These are phyloP conservation scores for Penicillium sp. DNA, from an alignment of 2,329 filamentous ascomycete genomes.

Conservation along the genomic window DNA sequence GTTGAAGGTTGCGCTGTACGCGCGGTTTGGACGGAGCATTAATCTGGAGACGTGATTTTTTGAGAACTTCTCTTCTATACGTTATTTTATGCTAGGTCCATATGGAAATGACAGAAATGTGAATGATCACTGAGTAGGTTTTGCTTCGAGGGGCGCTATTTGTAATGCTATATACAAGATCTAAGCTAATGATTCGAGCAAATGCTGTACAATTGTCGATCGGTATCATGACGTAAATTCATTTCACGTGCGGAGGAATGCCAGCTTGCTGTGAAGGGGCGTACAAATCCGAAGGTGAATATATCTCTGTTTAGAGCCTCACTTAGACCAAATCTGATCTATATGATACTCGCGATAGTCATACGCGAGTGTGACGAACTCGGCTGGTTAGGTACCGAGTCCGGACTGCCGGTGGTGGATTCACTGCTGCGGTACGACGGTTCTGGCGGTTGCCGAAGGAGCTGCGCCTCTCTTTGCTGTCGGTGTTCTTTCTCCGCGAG, in stretches of 20 bases:
- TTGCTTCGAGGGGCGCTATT: not conserved
- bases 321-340: constrained; percentile 18
- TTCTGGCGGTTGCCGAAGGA: constrained; percentile 26
- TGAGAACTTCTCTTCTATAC: not conserved
- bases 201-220: constrained; percentile 1
- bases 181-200: not conserved
- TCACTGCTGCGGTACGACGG: constrained; percentile 29
- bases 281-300: constrained; percentile 3
- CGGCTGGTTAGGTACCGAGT: constrained; percentile 31
- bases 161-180: constrained; percentile 11
- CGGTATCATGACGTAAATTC: constrained; percentile 9
- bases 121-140: not conserved
- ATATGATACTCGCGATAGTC: constrained; percentile 54
- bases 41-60: constrained; percentile 80
- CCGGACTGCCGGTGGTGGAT: constrained; percentile 26
- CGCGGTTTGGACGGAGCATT: constrained; percentile 93
- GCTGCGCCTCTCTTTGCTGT: constrained; percentile 42
- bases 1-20: constrained; percentile 91
- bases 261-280: not conserved
- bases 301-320: not conserved
- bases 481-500: constrained; percentile 51
- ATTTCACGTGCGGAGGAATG: constrained; percentile 1
- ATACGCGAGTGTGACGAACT: constrained; percentile 47
- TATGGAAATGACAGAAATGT: constrained; percentile 2
- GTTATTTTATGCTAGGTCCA: not conserved